Evolutionary conservation across 305 asterid species (phyloP).

Genomic region (Fraxinus xanthoxyloides): DNA sequence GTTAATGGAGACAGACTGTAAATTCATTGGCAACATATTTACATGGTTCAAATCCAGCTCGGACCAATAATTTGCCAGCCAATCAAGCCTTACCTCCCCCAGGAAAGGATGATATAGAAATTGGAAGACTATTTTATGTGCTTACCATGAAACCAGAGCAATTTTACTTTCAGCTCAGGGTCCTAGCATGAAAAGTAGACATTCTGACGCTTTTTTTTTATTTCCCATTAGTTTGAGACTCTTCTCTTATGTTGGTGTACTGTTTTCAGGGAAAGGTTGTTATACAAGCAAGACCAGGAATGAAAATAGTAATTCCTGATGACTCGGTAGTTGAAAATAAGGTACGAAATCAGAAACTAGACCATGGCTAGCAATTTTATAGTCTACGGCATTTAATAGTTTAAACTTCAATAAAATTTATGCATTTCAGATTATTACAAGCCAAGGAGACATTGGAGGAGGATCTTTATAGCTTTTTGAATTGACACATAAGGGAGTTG

Average conservation of each 20-base stretch:
- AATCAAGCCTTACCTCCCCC: neutral
- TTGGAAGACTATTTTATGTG: neutral
- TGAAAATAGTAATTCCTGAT: slow-evolving; percentile 63
- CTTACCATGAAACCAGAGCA: neutral
- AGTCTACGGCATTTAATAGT: slow-evolving; percentile 1
- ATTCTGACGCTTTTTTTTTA: neutral
- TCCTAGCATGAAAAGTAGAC: neutral
- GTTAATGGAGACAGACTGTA: neutral
- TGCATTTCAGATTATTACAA: slow-evolving; percentile 39
- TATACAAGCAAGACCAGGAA: slow-evolving; percentile 52
- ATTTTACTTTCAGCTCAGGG: neutral
- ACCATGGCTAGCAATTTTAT: neutral
- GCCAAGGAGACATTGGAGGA: slow-evolving; percentile 41
- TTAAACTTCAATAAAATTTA: slow-evolving; percentile 7
- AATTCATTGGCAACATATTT: neutral
- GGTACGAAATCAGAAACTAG: slow-evolving; percentile 36
- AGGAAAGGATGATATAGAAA: neutral
- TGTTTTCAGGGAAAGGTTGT: slow-evolving; percentile 58
- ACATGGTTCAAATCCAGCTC: neutral
- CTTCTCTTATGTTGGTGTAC: slow-evolving; percentile 15
- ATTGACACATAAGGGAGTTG: neutral
- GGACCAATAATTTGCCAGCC: neutral
- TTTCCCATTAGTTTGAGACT: slow-evolving; percentile 9
- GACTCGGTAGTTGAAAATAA: slow-evolving; percentile 62
- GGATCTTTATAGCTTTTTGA: slow-evolving; percentile 23